Evolutionary conservation across 2,329 filamentous ascomycete genomes (phyloP), one percentile per base, ranked within the genome.

Genomic region (Pseudofabraea citricarpa): DNA sequence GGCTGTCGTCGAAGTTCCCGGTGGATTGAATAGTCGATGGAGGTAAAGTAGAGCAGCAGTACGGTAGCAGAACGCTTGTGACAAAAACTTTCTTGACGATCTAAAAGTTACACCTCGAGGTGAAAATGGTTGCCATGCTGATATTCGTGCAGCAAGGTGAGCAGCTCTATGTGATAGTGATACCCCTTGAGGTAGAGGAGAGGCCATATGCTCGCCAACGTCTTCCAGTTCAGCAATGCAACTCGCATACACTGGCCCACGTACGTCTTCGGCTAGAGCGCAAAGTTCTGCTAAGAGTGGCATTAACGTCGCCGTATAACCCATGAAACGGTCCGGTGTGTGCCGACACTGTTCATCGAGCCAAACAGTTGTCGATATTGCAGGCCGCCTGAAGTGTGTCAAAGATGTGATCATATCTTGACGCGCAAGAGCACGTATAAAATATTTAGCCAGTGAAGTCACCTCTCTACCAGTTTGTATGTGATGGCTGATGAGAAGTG

Each of bases 361-460:
- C 58, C 59, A 63, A 16, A 56, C 47, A 3, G 44, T 42, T 4
- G 52, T 53, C 3, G 57, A 52, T 15, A 62, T 56, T 8, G 45
- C 39, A 6, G 51, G 51, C 3, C 50, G 54, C 2, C 53, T 54
- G 7, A 55, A 46, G 13, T 55, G 46, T 2, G 54, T 48, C 15
- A 63, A 45, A 2, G 58, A 59, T 21, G 60, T 45, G 36, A 62
- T 52, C 47, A 61, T 57, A 32, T 62, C 59, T 33, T 63, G 58
- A 13, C 59, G 54, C 1, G 60, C 60, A 10, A 62, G 41, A 9
- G 57, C 59, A 9, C 58, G 54, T 15, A 62, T 52, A 39, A 61
- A 61, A 31, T 63, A 62, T n/a, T 53, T 57, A 12, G 58, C 54
- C 4, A 61, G 46, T 13, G 54, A 56, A 10, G 50, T 58, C 7